Base-by-base conservation (phyloP, 2,329 filamentous ascomycete genomes). In the Beauveria australis region DNA sequence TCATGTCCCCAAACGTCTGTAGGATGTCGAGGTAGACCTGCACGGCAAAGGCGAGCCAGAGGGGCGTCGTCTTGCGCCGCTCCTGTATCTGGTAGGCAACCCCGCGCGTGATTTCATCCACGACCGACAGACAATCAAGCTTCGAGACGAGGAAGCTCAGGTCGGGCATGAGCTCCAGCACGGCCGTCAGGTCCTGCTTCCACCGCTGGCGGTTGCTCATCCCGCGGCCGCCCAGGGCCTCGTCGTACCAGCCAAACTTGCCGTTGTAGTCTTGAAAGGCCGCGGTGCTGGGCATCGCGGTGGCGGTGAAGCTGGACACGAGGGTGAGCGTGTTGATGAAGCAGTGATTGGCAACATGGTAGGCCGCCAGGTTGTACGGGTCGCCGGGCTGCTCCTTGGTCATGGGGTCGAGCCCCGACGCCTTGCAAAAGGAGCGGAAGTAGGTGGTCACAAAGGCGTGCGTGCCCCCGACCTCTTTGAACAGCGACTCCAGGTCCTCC, bases 401-500 rank as follows among this genome's bases (percentile, higher is more conserved):
- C 49, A 53, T 3, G 8, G n/a, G 2, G 43, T 65, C 53, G 24
- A 66, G 53, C 3, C 60, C 63, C 4, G 46, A n/a, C 0, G 12
- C 22, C 4, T 40, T 18, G 14, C 61, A 67, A 6, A 61, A 26
- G 1, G 8, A 1, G 8, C 1, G 4, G 37, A 66, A 64, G 51
- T 59, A 47, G 14, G 3, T n/a, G 1, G 22, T 24, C 5, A 67
- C 14, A 1, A 28, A 1, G 1, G 5, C 16, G 3, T 28, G 33
- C 48, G 1, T 24, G 18, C 66, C 61, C 2, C 49, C 57, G 0
- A 56, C 28, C 22, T 62, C 60, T 3, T 60, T 58, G 1, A 66
- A 5, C 0, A 66, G 1, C 2, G 72, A 75, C 64, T 78, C 74
- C 59, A 81, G 80, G 46, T 83, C 77, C 64, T 82, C 79, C 18